These are phyloP conservation scores for Quercus variabilis DNA, from an alignment of 306 rosid species.

Conservation along the genomic window DNA sequence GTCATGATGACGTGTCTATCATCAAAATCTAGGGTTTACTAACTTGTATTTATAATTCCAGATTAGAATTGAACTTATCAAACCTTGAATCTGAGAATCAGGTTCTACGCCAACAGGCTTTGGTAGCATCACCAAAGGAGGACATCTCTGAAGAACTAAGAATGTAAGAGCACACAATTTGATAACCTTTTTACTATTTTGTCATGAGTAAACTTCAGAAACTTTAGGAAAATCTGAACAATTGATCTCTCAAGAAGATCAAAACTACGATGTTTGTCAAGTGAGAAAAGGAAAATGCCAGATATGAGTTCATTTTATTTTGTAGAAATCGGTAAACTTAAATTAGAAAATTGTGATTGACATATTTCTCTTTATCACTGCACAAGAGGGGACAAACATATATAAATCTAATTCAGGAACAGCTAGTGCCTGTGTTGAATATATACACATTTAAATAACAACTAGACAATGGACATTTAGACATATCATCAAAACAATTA, in stretches of 20 bases:
- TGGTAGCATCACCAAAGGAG: constrained; percentile 68
- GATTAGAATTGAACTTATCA: constrained; percentile 71
- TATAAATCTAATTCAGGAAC: not conserved
- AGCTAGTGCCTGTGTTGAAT: not conserved
- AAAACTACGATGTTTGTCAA: not conserved
- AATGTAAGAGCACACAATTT: constrained; percentile 37
- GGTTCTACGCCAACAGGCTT: constrained; percentile 80
- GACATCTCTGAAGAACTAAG: constrained; percentile 68
- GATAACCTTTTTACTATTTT: not conserved
- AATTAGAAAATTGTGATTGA: not conserved
- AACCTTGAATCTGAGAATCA: constrained; percentile 85
- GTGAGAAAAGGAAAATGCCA: not conserved
- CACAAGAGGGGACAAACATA: not conserved
- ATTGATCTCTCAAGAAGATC: not conserved
- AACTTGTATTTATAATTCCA: constrained; percentile 32
- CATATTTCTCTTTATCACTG: not conserved
- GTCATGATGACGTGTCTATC: constrained; percentile 6
- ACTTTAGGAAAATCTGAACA: not conserved
- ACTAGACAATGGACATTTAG: not conserved
- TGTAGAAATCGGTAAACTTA: not conserved
- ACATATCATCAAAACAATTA: not conserved
- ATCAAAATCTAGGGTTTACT: constrained; percentile 25
- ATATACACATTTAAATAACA: not conserved
- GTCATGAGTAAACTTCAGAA: not conserved
- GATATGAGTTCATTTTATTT: not conserved